Evolutionary conservation across 2,329 filamentous ascomycete species (phyloP), one percentile per base, ranked within the genome.

Genomic region (Biscogniauxia marginata): DNA sequence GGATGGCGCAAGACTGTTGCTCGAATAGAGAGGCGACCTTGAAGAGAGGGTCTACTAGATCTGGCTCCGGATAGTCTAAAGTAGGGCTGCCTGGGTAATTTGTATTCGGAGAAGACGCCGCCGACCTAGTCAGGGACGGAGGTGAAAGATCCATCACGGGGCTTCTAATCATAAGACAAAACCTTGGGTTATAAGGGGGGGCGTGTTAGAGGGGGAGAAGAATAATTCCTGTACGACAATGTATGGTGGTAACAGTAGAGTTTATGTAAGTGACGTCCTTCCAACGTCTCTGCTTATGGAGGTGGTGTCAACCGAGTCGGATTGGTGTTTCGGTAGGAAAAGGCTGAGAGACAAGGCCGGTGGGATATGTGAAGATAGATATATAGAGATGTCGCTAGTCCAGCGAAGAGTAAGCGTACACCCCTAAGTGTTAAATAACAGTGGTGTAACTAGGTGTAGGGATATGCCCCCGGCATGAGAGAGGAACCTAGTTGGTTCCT

Each of bases 101-200:
- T 56, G 74, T 79, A 67, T 75, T 73, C 49, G 74, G 71, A 56
- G 76, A 73, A 48, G 76, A 77, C 18, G 71, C 70, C 23, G 76
- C 74, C 57, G 76, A 79, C 66, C 72, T 72, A 56, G 74, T 77
- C 55, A 79, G 71, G 47, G 77, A 73, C 53, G 76, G 78, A 63
- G 79, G 79, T 70, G 77, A 77, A 63, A 77, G 72, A 69, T 80
- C 78, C 79, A 82, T 82, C 70, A 39, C 30, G 30, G 30, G 30
- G 30, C 30, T 39, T 39, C 30, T 39, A 16, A 16, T 39, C 30
- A 48, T 48, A 34, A 23, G 30, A 52, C 20, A 45, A 16, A n/a
- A n/a, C 13, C 34, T 24, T 22, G 13, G 43, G 19, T 39, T 44
- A n/a, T 23, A 23, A 23, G 34, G n/a, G 9, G 6, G 13, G 7